Percentiles rank a stretch among this genome's conserved stretches.
phyloP scores from a whole-genome alignment of 2,329 filamentous ascomycete species.

The Lomentospora prolificans region DNA sequence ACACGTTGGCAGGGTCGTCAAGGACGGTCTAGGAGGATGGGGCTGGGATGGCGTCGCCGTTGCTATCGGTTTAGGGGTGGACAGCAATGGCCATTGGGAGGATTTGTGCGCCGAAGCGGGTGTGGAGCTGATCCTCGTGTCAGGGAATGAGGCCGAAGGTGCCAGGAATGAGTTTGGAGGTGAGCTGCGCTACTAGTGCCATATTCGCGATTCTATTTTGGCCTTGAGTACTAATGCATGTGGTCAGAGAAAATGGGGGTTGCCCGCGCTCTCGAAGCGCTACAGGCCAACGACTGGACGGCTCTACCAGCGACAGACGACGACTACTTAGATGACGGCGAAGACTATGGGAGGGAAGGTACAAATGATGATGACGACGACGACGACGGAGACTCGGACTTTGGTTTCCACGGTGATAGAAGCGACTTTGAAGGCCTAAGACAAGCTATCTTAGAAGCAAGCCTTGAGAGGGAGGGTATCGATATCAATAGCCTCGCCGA shows the following conservation, averaged over 20 bases:
- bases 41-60: slow-evolving; percentile 56
- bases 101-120: slow-evolving; percentile 45
- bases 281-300: slow-evolving; percentile 58
- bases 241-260: slow-evolving; percentile 47
- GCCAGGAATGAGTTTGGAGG: slow-evolving; percentile 49
- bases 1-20: slow-evolving; percentile 44
- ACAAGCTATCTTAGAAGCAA: slow-evolving; percentile 39
- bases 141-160: slow-evolving; percentile 23
- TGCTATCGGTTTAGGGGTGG: slow-evolving; percentile 53
- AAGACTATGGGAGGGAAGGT: slow-evolving; percentile 20
- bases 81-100: slow-evolving; percentile 54
- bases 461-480: slow-evolving; percentile 18
- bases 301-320: slow-evolving; percentile 18
- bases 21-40: slow-evolving; percentile 48
- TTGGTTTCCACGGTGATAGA: slow-evolving; percentile 26
- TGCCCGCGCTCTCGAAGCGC: slow-evolving; percentile 47
- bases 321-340: slow-evolving; percentile 18
- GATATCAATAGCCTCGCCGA: slow-evolving; percentile 10
- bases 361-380: slow-evolving; percentile 18
- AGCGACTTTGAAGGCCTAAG: slow-evolving; percentile 43
- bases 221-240: neutral
- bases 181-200: too few relatives aligned
- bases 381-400: slow-evolving; percentile 22
- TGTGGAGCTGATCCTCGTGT: slow-evolving; percentile 52
- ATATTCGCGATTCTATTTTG: too few relatives aligned